These are phyloP conservation scores for Kuraishia floccosa DNA, from an alignment of 805 yeast species.

Conservation along the genomic window DNA sequence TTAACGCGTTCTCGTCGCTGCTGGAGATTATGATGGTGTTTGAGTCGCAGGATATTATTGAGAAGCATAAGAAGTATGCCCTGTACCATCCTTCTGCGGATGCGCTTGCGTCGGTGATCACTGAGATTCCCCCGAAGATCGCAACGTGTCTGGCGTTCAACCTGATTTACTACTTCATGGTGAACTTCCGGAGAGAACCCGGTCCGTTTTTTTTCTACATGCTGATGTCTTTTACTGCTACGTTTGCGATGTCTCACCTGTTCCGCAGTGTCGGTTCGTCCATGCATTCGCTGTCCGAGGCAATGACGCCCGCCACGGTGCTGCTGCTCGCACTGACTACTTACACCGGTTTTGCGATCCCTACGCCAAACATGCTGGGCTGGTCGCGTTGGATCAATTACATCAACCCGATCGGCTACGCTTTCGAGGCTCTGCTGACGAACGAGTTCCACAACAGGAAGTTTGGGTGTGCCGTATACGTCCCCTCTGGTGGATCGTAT, in stretches of 20 bases:
- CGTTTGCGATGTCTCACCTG: slow-evolving; percentile 42
- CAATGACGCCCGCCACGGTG: slow-evolving; percentile 49
- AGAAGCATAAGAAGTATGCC: slow-evolving; percentile 46
- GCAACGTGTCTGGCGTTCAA: slow-evolving; percentile 33
- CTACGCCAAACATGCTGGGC: slow-evolving; percentile 43
- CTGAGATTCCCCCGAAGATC: slow-evolving; percentile 41
- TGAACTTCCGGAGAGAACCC: slow-evolving; percentile 35
- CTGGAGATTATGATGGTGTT: slow-evolving; percentile 44
- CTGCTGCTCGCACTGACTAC: slow-evolving; percentile 34
- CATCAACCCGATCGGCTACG: slow-evolving; percentile 45
- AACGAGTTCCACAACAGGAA: slow-evolving; percentile 41
- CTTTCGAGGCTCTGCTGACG: slow-evolving; percentile 45
- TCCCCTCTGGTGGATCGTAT: slow-evolving; percentile 33
- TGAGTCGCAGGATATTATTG: slow-evolving; percentile 46
- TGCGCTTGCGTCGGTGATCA: slow-evolving; percentile 38
- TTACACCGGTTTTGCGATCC: slow-evolving; percentile 49
- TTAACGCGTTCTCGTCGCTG: slow-evolving; percentile 50
- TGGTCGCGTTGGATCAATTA: slow-evolving; percentile 62
- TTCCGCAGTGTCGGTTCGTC: slow-evolving; percentile 43
- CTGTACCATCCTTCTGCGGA: slow-evolving; percentile 51
- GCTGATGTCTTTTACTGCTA: slow-evolving; percentile 27
- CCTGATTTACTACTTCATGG: slow-evolving; percentile 39
- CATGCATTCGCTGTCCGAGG: slow-evolving; percentile 33
- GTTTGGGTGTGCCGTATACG: slow-evolving; percentile 32
- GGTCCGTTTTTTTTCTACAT: slow-evolving; percentile 45